Evolutionary conservation across 2,329 filamentous ascomycete genomes (phyloP), one percentile per base, ranked within the genome.

Genomic region (Emericellopsis atlantica): DNA sequence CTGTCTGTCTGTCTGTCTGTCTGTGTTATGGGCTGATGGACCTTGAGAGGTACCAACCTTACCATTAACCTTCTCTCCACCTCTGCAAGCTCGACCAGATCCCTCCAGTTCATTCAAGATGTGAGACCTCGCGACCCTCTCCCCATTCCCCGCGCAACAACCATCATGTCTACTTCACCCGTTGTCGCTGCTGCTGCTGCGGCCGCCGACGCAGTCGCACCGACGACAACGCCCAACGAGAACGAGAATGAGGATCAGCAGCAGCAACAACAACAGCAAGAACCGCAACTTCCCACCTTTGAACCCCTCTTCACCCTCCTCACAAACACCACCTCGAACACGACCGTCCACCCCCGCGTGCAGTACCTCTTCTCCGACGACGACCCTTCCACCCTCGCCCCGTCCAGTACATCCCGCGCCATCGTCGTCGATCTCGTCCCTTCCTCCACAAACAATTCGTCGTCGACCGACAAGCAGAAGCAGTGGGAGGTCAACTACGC

Each of bases 301-400:
- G 71, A 78, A 36, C 85, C 87, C 3, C 82, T 95, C 66, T 95
- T 95, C 66, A 83, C 86, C 1, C 69, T 95, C 34, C 70, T 96
- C 48, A 79, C 85, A 54, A 88, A 95, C 58, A 64, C 72, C 10
- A 73, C 76, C n/a, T 80, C 76, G 8, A 73, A 77, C 51, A 76
- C 84, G 36, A 84, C 86, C 46, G 72, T 86, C 52, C 89, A 96
- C 57, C 92, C 90, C 2, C 79, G 76, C 40, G 79, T 95, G 2
- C 87, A 90, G 64, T 96, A 96, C 64, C 74, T 96, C 54, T 96
- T 98, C 65, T 76, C 77, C 50, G 89, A 96, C 59, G 92, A 96
- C 57, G 88, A 94, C 60, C 75, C 79, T 2, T 83, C 89, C 37
- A 66, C 84, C 36, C 67, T 94, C 32, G 83, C 83, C 1, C 71